phyloP scores from a whole-genome alignment of 208 protist genomes.

The Leishmania arabica region DNA sequence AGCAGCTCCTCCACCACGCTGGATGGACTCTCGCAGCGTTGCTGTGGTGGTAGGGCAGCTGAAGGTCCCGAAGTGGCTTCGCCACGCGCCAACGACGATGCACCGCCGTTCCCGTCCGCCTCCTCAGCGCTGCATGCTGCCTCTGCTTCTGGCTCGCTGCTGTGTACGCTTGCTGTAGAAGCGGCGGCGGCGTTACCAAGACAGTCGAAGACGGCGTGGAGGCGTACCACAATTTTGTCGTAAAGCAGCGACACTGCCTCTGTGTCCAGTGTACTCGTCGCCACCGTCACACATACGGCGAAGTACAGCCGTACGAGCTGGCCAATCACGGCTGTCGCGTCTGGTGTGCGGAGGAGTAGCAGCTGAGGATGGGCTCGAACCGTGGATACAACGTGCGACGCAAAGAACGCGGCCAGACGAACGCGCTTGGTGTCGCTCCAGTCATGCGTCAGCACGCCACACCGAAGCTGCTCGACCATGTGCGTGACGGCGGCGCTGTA shows the following conservation, averaged over 20 bases:
- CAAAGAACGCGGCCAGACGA: slow-evolving; percentile 67
- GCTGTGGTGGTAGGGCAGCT: slow-evolving; percentile 3
- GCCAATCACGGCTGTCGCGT: slow-evolving; percentile 24
- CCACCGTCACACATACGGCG: slow-evolving; percentile 52
- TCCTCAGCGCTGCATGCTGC: not conserved
- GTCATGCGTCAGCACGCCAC: slow-evolving; percentile 71
- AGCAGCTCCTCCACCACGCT: slow-evolving; percentile 22
- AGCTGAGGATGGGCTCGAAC: slow-evolving; percentile 52
- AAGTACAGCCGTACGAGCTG: slow-evolving; percentile 45
- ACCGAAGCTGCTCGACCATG: slow-evolving; percentile 67
- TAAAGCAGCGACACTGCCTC: slow-evolving; percentile 38
- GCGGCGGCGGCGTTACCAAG: slow-evolving; percentile 34
- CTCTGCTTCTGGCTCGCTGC: not conserved
- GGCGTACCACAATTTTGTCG: slow-evolving; percentile 46
- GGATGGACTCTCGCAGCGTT: not conserved
- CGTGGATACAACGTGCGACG: slow-evolving; percentile 63
- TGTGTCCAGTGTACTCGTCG: slow-evolving; percentile 37
- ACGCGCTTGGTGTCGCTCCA: slow-evolving; percentile 64
- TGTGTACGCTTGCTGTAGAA: not conserved
- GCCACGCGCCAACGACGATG: not conserved
- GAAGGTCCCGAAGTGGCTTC: not conserved
- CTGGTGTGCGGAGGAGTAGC: slow-evolving; percentile 13
- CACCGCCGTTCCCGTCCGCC: slow-evolving; percentile 6
- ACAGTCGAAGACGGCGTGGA: slow-evolving; percentile 50
- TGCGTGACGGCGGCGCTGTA: slow-evolving; percentile 40